Evolutionary conservation across 2,329 filamentous ascomycete species (phyloP), one percentile per base, ranked within the genome.

Genomic region (Didymella exigua): DNA sequence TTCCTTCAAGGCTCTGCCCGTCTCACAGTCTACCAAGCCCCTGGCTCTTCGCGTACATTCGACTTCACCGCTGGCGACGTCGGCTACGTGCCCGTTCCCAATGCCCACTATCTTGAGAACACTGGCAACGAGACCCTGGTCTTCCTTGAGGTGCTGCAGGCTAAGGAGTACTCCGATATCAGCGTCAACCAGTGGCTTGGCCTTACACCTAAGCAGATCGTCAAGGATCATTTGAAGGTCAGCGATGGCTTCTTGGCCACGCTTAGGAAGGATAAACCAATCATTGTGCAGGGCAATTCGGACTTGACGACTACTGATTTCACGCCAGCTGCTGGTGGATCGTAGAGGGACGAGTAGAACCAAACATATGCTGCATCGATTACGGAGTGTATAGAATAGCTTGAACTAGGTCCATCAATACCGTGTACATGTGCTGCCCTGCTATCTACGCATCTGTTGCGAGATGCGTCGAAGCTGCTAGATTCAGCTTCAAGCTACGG

Each of bases 61-160:
- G 84, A 86, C 71, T 86, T 84, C 70, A 79, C 78, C 6, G 82
- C 82, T 18, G 84, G 84, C 14, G 83, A 85, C 55, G 83, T 86
- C 0, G 84, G 83, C 0, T 86, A 86, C 56, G 81, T 87, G 10
- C 82, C 83, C 1, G 77, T 79, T 9, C 76, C 79, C 0, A 77
- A 79, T 33, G 79, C 81, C 0, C 85, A 87, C 66, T 87, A 86
- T 59, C 75, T 87, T 16, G 84, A 87, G 72, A 87, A 86, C 64
- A 85, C 80, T 0, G 84, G 84, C 16, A 79, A 76, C 9, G 81
- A 82, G 54, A 81, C 85, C 54, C 70, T 86, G 8, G 73, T 86
- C 5, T 85, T 85, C 65, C 73, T 87, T n/a, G 84, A 87, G 63
- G 81, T 87, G 2, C 71, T 86, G 46, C 81, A 83, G 69, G 80